Base-by-base conservation (phyloP, 441 rosid species). In the Populus tomentosa region DNA sequence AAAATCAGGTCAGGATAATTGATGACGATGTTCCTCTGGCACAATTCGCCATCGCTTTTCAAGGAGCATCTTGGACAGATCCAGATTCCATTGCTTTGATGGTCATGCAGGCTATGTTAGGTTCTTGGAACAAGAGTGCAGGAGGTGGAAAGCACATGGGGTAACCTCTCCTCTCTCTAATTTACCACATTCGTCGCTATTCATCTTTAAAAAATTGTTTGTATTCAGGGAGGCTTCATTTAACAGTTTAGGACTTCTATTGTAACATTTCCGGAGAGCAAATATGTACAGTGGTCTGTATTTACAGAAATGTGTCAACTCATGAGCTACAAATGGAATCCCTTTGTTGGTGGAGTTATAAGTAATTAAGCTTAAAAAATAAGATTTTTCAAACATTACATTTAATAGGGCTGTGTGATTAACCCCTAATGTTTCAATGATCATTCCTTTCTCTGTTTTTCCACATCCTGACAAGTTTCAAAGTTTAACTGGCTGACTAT, bases 101-200 rank as follows among this genome's bases (percentile, higher is more conserved):
- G 99, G 98, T 97, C 75, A 91, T 97, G 95, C 99, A 97, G 79
- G 89, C 95, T 14, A 91, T 97, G 97, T 80, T 97, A 84, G 99
- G 99, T 77, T 94, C 99, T 26, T 94, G 98, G 97, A 94, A 86
- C 83, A 94, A 93, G 82, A 87, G 67, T 80, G 87, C 91, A n/a
- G 92, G 92, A 46, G 97, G 98, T 68, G 99, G 99, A 83, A 97
- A 94, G 82, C 99, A 97, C 86, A 90, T 91, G 97, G 99, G 99
- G 99, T 97, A 78, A 88, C 90, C 75, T 72, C 53, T 11, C 0
- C 28, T 20, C 59, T 67, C 24, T n/a, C 20, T 16, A 46, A 46
- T 10, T 20, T 10, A 21, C 62, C 70, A 10, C n/a, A 5, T 32
- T 42, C 10, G 3, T 11, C 5, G 9, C 70, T 20, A 24, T 8